A percentile compares a stretch with the other conserved stretches of the same genome.
Conservation (phyloP, 495 filamentous ascomycete species). For the Aspergillus sclerotiicarbonarius region DNA sequence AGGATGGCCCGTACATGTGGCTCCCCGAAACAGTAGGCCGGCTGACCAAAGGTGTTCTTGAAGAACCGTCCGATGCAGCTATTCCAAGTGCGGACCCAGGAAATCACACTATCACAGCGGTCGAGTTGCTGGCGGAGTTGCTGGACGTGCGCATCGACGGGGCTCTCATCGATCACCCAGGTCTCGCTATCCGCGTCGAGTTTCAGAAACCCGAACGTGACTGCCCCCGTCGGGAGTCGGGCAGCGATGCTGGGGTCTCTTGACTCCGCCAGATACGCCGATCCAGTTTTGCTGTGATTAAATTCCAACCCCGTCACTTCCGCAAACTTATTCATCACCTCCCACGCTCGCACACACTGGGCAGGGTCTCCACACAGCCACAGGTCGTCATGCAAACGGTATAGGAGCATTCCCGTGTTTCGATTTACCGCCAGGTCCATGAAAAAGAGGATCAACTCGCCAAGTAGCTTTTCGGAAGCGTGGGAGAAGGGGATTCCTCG, state of each 20-base stretch:
- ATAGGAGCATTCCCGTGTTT: conserved; percentile 46
- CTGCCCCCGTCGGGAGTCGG: conserved; percentile 19
- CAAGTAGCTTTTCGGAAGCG: conserved; percentile 49
- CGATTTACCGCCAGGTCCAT: conserved; percentile 60
- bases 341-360: conserved; percentile 51
- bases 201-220: conserved; percentile 28
- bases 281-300: conserved; percentile 53
- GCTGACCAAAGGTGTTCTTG: conserved; percentile 56
- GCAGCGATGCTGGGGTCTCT: conserved; percentile 4
- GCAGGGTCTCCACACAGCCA: conserved; percentile 56
- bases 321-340: conserved; percentile 47
- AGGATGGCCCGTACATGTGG: conserved; percentile 56
- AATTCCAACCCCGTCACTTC: conserved; percentile 49
- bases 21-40: conserved; percentile 56
- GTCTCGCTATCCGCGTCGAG: conserved; percentile 16
- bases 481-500: conserved; percentile 54
- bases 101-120: conserved; percentile 45
- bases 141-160: conserved; percentile 53
- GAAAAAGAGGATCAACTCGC: conserved; percentile 56
- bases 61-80: conserved; percentile 59
- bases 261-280: conserved; percentile 37
- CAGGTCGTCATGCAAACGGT: conserved; percentile 58
- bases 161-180: conserved; percentile 48
- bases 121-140: conserved; percentile 55
- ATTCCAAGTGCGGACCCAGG: conserved; percentile 62